Base-by-base conservation (phyloP, 768 basidiomycete species). In the Lepiota brunneoincarnata region DNA sequence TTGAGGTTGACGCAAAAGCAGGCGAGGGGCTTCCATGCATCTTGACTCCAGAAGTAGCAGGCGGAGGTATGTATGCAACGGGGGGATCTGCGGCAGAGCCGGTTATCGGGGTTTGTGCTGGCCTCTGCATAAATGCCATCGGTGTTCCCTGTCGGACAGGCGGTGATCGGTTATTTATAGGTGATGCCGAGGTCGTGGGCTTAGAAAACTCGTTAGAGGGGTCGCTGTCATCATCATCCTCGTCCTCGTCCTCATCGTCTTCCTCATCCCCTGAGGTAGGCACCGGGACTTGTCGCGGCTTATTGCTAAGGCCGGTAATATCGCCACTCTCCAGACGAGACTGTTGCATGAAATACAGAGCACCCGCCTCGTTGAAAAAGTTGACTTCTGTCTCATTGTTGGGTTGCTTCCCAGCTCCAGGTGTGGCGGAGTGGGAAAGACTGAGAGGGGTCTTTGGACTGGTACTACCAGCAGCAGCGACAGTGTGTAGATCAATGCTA, bases 291-390 rank as follows among this genome's bases (percentile, higher is more conserved):
- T 43, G 57, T 17, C 54, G 52, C 28, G 46, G 56, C 37, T 47
- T 42, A 6, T 18, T 51, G 37, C 38, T 20, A 24, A 28, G 9
- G 1, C 43, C 49, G 10, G 18, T 38, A 42, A 6, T 38, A 42
- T 26, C 75, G 46, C 78, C 38, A 12, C 38, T 14, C 48, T 54
- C 53, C 20, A 54, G n/a, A 2, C 46, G 53, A 20, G 45, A 66
- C 58, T 87, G 79, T 55, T 82, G 81, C 81, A 89, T 84, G 64
- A 83, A 87, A 68, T 80, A 88, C 39, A 89, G 65, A 11, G 86
- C 84, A 21, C 83, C 82, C 10, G 82, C 82, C 62, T 87, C 85
- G 50, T 65, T 65, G 36, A 64, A 57, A 34, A 86, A 66, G 67
- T 72, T 67, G 58, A 55, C 56, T 58, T 66, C 55, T 5, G 67